phyloP scores from a whole-genome alignment of 345 rosid species.

The Euphorbia pulcherrima region DNA sequence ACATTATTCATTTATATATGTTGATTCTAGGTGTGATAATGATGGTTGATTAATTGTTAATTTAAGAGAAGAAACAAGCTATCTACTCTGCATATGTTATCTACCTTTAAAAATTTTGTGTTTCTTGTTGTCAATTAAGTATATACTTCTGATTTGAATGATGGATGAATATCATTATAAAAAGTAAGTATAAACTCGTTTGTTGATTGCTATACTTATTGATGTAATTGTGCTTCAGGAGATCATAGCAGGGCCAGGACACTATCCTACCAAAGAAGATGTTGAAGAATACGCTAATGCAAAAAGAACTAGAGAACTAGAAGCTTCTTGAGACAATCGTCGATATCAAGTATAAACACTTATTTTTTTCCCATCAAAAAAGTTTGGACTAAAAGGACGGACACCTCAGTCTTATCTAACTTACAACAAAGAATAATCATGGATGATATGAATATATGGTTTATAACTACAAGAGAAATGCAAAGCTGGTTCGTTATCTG shows the following conservation, averaged over 20 bases:
- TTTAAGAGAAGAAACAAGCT: conserved; percentile 44
- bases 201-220: not conserved
- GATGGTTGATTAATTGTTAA: too few species aligned
- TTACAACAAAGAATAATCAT: conserved; percentile 26
- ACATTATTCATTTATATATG: too few species aligned
- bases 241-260: conserved; percentile 46
- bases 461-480: too few species aligned
- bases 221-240: conserved; percentile 32
- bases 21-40: too few species aligned
- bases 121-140: not conserved
- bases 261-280: conserved; percentile 42
- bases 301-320: conserved; percentile 19
- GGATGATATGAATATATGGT: conserved; percentile 32
- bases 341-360: conserved; percentile 38
- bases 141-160: not conserved
- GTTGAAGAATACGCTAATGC: conserved; percentile 30
- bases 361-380: too few species aligned
- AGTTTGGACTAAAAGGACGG: conserved; percentile 47
- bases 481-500: too few species aligned
- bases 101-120: conserved; percentile 34
- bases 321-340: conserved; percentile 18
- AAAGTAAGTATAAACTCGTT: not conserved
- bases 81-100: conserved; percentile 55
- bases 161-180: conserved; percentile 1
- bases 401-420: conserved; percentile 40